Percentiles rank a stretch among this genome's conserved stretches.
These are phyloP conservation scores for Citrus maxima DNA, from an alignment of 345 rosid species.

Conservation along the genomic window DNA sequence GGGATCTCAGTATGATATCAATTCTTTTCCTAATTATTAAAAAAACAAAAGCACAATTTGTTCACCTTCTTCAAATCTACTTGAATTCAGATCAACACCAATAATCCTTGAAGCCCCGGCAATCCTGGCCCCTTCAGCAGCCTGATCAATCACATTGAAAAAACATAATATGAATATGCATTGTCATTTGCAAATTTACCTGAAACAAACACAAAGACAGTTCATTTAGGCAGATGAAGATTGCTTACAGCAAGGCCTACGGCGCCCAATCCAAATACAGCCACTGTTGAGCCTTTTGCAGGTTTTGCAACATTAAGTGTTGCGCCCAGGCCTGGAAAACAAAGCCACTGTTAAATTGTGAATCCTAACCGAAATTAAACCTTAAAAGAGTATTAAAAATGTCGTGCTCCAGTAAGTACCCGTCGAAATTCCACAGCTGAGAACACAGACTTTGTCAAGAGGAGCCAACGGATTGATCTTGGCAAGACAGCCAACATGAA, in stretches of 20 bases:
- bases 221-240: not conserved
- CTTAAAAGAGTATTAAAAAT: no score
- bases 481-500: conserved; percentile 34
- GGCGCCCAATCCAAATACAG: conserved; percentile 44
- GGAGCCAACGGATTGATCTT: conserved; percentile 38
- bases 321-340: conserved; percentile 34
- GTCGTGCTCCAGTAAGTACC: not conserved
- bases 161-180: no score
- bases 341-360: not conserved
- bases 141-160: conserved; percentile 14
- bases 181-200: not conserved
- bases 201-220: not conserved
- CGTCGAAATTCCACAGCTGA: conserved; percentile 40
- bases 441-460: conserved; percentile 40
- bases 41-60: not conserved
- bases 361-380: no score
- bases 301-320: conserved; percentile 41
- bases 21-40: not conserved
- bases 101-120: conserved; percentile 40
- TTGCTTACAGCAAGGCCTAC: conserved; percentile 40
- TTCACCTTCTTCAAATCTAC: conserved; percentile 20
- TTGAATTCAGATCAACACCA: conserved; percentile 38
- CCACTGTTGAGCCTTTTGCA: conserved; percentile 31
- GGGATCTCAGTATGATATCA: not conserved
- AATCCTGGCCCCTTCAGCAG: conserved; percentile 34